Evolutionary conservation across 1,284 basidiomycete species (phyloP).

Genomic region (Cerioporus squamosus): DNA sequence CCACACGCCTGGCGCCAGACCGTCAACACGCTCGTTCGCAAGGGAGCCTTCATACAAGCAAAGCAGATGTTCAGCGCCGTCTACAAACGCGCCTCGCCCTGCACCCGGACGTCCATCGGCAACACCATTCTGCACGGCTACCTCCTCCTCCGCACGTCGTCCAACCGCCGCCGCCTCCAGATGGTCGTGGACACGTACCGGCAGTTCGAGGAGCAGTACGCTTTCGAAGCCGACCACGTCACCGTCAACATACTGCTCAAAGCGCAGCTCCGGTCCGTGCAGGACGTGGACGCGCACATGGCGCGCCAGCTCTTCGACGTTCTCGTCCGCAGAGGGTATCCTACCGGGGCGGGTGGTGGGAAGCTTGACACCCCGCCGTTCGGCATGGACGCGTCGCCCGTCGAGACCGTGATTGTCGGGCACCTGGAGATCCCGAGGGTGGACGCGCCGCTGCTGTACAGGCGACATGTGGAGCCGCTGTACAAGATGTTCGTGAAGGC

Average conservation of each 20-base stretch:
- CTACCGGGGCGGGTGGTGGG: constrained; percentile 33
- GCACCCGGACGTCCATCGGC: constrained; percentile 47
- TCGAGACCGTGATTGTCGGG: background rate
- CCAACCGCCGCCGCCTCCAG: constrained; percentile 48
- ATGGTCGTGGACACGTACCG: constrained; percentile 44
- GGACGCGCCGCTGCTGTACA: constrained; percentile 48
- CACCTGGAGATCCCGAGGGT: constrained; percentile 39
- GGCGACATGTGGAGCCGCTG: constrained; percentile 61
- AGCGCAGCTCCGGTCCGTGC: constrained; percentile 52
- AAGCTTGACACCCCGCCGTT: constrained; percentile 14
- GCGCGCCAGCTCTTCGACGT: constrained; percentile 64
- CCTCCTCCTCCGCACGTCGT: constrained; percentile 36
- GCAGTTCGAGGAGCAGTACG: constrained; percentile 42
- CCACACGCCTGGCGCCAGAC: constrained; percentile 1
- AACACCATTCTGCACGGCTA: constrained; percentile 59
- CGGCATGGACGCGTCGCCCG: constrained; percentile 1
- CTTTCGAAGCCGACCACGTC: constrained; percentile 61
- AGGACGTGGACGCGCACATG: constrained; percentile 42
- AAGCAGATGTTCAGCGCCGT: constrained; percentile 43
- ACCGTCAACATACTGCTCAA: constrained; percentile 70
- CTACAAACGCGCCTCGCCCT: constrained; percentile 32
- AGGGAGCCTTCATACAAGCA: constrained; percentile 39
- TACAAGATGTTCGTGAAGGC: constrained; percentile 75
- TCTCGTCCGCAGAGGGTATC: constrained; percentile 60
- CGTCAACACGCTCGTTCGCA: constrained; percentile 21